Evolutionary conservation across 495 filamentous ascomycete species (phyloP), one percentile per base, ranked within the genome.

Genomic region (Lophiostoma macrostomum): DNA sequence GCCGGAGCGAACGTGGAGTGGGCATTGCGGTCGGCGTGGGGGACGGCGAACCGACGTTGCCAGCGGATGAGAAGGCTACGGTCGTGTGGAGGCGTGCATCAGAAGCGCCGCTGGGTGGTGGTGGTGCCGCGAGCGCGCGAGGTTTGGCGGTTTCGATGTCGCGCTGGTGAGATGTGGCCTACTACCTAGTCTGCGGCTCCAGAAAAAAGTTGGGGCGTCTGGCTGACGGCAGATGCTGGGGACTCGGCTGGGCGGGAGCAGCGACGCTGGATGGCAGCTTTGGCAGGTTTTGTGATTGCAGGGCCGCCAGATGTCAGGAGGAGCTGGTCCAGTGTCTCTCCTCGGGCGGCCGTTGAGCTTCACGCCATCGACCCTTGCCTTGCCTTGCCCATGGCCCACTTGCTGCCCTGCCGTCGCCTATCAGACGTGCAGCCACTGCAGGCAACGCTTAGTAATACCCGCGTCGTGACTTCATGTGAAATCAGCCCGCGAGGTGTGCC

Each of bases 1-100:
- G 79, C 60, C 83, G 82, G 70, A 85, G 75, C 41, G 79, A 74
- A 44, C 49, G 66, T 65, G 50, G 64, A 53, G 36, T 51, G 46
- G 58, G 60, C 63, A 65, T 65, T 8, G 19, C 53, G 47, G 13
- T 25, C 44, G 53, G 45, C 16, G 35, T 6, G 23, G 28, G 16
- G 31, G 36, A 28, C 30, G 53, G 53, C 53, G 59, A 52, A 52
- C 53, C 53, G 28, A 25, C 36, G 54, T 47, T 53, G 54, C 56
- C 56, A 60, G 40, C 43, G 18, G 40, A 31, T 13, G 34, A 32
- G 13, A 14, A 14, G 56, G 43, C 56, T 60, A 60, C 54, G 44
- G 18, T n/a, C n/a, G n/a, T n/a, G n/a, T n/a, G n/a, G n/a, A n/a
- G 42, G 6, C 24, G 41, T 5, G 56, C 56, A 60, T 60, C 49